These are phyloP conservation scores for Pleurotus ostreatus DNA, from an alignment of 768 basidiomycete genomes.

Conservation along the genomic window DNA sequence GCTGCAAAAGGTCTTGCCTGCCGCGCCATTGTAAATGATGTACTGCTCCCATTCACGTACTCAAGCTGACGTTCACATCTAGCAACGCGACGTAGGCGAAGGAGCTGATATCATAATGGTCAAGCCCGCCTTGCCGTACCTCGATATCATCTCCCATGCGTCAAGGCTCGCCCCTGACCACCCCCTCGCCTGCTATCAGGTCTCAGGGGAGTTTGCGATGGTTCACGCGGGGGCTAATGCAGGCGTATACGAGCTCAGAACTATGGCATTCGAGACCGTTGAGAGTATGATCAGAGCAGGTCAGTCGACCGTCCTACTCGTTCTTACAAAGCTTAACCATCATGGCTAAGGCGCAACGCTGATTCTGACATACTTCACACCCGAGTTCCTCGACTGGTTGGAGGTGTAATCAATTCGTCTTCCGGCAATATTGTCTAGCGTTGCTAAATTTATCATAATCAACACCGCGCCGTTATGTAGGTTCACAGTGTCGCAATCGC, in stretches of 20 bases:
- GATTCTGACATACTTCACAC: constrained; percentile 94
- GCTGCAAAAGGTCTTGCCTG: constrained; percentile 84
- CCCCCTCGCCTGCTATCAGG: constrained; percentile 96
- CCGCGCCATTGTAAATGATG: constrained; percentile 77
- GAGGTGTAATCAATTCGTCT: constrained; percentile 7
- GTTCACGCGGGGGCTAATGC: constrained; percentile 89
- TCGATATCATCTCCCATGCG: constrained; percentile 92
- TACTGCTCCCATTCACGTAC: neutral
- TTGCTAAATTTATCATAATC: no score
- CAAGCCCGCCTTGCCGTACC: constrained; percentile 93
- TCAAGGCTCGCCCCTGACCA: constrained; percentile 76
- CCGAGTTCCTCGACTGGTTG: constrained; percentile 91
- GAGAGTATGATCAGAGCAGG: constrained; percentile 93
- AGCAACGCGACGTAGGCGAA: constrained; percentile 86
- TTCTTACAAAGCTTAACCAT: neutral
- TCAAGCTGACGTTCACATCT: constrained; percentile 5
- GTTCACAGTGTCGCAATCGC: no score
- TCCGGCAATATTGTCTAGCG: no score
- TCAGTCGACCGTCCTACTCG: constrained; percentile 24
- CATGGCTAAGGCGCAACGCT: constrained; percentile 70
- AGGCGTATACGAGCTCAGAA: constrained; percentile 88
- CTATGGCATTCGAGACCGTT: constrained; percentile 92
- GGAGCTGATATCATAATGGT: constrained; percentile 99
- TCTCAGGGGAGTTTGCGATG: constrained; percentile 98
- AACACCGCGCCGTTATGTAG: no score